Conservation (phyloP, 768 basidiomycete species). For the Suillus alpinus region DNA sequence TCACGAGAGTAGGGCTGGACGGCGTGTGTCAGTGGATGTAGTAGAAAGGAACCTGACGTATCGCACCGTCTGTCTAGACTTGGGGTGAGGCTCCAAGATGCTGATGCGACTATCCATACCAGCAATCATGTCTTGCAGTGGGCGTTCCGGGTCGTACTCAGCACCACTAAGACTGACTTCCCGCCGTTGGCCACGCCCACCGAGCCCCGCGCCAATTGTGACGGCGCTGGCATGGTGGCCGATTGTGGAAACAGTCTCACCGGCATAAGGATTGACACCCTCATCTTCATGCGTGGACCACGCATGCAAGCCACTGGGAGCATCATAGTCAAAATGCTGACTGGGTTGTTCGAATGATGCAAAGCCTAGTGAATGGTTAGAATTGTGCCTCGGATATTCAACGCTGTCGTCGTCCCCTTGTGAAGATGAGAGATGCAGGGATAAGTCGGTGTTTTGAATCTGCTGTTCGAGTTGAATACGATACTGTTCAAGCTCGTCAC, state of each 20-base stretch:
- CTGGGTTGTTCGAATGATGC: constrained; percentile 61
- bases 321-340: constrained; percentile 56
- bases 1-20: constrained; percentile 41
- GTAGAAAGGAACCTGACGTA: not conserved
- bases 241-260: constrained; percentile 74
- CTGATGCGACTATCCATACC: constrained; percentile 56
- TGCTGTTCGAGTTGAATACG: constrained; percentile 80
- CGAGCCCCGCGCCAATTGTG: constrained; percentile 82
- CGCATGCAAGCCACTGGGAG: constrained; percentile 44
- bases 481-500: constrained; percentile 72
- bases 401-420: constrained; percentile 48
- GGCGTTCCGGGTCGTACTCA: constrained; percentile 85
- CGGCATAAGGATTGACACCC: constrained; percentile 62
- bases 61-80: constrained; percentile 48
- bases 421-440: constrained; percentile 63
- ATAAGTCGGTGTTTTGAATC: constrained; percentile 69
- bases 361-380: constrained; percentile 57
- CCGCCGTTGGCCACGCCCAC: constrained; percentile 44
- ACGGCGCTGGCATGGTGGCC: constrained; percentile 89
- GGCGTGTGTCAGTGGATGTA: constrained; percentile 2
- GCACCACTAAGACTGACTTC: constrained; percentile 68
- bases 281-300: constrained; percentile 70
- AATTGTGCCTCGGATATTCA: constrained; percentile 72
- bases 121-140: constrained; percentile 68
- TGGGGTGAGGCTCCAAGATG: constrained; percentile 51